Base-by-base conservation (phyloP, 1,284 basidiomycete species). In the Salmacisia buchloeana region DNA sequence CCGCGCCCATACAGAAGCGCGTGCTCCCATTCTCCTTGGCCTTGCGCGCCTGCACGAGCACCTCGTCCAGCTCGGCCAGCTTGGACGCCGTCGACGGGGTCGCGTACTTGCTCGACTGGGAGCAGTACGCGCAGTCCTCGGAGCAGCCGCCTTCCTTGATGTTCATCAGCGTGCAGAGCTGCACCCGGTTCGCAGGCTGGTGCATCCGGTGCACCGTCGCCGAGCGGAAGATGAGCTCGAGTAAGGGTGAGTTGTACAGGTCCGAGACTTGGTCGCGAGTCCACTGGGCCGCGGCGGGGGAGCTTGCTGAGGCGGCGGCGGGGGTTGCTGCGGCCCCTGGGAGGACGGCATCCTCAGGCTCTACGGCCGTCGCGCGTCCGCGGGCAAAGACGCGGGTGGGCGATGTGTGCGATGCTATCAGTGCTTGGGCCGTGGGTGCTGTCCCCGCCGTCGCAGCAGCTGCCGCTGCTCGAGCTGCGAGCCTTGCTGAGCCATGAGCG, bases 101-200 rank as follows among this genome's bases (percentile, higher is more conserved):
- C 29, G 88, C 85, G 83, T 98, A 92, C 61, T 88, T 86, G 46
- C 91, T 92, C 12, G 92, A 96, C 81, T 98, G 94, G 29, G 94
- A 96, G 81, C 94, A 98, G 83, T 98, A 98, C 61, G 92, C 94
- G 83, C 94, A 98, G 81, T 98, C 92, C 82, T 98, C 94, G 56
- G 89, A 86, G 78, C 94, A 98, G 69, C 94, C 94, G 60, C 76
- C 77, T 43, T 77, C 94, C 83, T 98, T 98, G 82, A 98, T 98
- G 81, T 97, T 98, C 90, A 97, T 94, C 34, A 98, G 85, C 1
- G 94, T 97, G 79, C 94, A 97, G 27, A 98, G 85, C 83, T 98
- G 94, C 36, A 98, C 87, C 82, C 94, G 90, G 71, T 82, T 85
- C 36, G 92, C 87, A 81, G 94, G 90, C 72, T 97, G 92, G 80